Evolutionary conservation across 768 basidiomycete genomes (phyloP), one percentile per base, ranked within the genome.

Genomic region (Leccinum boreale): DNA sequence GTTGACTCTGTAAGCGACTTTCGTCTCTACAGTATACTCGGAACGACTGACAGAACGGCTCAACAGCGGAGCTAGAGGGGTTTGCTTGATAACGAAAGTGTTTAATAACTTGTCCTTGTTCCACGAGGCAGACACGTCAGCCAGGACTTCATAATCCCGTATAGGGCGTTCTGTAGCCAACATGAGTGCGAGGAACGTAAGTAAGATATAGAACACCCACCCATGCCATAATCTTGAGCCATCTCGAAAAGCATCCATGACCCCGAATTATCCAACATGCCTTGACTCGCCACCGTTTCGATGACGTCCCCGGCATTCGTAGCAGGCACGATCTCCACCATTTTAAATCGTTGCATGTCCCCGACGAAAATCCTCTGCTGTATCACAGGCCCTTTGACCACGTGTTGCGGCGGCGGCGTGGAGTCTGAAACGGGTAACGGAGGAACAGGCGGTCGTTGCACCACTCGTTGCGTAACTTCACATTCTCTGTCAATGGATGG

Each of bases 221-320:
- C 94, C 86, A 95, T 89, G 58, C 94, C 94, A 67, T 94, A 89
- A 67, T 94, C 91, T 61, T 92, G 89, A 33, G 90, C 90, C 28
- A 95, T 73, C 74, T 98, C 96, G 70, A 83, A 95, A 28, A 98
- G 70, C 81, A 94, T 93, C 91, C 92, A 97, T 6, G 83, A 86
- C 5, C 80, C 85, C n/a, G 72, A 77, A 48, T 82, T 81, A 45
- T 81, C 81, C 46, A 96, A 71, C 55, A 83, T 81, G 11, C 89
- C 90, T 66, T 88, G 84, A 17, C 73, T 73, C 44, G 86, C 82
- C 26, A 94, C 78, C 66, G 83, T 75, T 12, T 79, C 75, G 54
- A 96, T 72, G 6, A 95, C 83, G 55, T 93, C 89, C 35, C 84
- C 79, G 9, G 92, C 91, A 26, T 76, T 85, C 2, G 90, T 95